Evolutionary conservation across 768 basidiomycete species (phyloP).

Genomic region (Amanita fuliginea): DNA sequence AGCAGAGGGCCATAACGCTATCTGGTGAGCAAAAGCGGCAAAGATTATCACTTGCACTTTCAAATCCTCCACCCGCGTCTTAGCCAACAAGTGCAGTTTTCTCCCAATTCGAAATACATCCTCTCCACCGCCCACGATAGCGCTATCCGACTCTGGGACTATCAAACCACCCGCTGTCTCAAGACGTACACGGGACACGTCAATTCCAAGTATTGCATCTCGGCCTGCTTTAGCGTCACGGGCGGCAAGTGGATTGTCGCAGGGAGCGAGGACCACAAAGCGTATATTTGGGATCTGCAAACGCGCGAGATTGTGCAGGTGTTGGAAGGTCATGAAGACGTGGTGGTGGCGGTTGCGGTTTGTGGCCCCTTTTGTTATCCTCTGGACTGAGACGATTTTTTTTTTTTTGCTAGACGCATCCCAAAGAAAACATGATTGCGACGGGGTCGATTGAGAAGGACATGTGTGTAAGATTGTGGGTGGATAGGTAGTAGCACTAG

Average conservation of each 20-base stretch:
- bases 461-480: slow-evolving; percentile 75
- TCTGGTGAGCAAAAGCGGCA: slow-evolving; percentile 70
- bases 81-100: slow-evolving; percentile 87
- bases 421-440: slow-evolving; percentile 77
- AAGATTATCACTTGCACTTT: no score
- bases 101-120: slow-evolving; percentile 92
- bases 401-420: slow-evolving; percentile 68
- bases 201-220: slow-evolving; percentile 78
- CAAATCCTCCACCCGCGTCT: no score
- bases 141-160: slow-evolving; percentile 91
- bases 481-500: slow-evolving; percentile 24
- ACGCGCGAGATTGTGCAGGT: slow-evolving; percentile 77
- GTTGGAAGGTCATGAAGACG: slow-evolving; percentile 66
- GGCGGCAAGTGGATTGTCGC: slow-evolving; percentile 86
- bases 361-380: slow-evolving; percentile 8
- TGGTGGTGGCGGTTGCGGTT: slow-evolving; percentile 77
- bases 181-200: slow-evolving; percentile 84
- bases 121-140: slow-evolving; percentile 91
- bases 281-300: slow-evolving; percentile 88
- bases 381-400: no score
- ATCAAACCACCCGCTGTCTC: slow-evolving; percentile 79
- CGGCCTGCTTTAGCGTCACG: slow-evolving; percentile 75
- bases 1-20: slow-evolving; percentile 78
- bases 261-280: slow-evolving; percentile 85
- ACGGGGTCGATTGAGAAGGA: slow-evolving; percentile 83